Base-by-base conservation (phyloP, 192 early-diverging fungal species). In the Coemansia sp. region DNA sequence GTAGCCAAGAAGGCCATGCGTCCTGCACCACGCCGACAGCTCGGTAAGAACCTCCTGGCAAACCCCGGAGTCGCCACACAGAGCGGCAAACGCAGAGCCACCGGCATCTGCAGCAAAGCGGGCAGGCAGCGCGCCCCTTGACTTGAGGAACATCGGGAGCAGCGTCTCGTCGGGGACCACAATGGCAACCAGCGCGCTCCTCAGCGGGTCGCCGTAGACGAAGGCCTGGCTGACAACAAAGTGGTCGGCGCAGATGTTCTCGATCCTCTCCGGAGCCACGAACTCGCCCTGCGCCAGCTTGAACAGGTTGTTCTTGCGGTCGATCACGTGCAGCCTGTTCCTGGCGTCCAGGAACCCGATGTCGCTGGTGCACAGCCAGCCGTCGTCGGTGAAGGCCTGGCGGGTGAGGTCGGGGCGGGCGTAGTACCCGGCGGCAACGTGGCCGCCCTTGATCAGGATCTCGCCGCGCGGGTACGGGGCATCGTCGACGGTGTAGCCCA, bases 291-390 rank as follows among this genome's bases (percentile, higher is more conserved):
- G 88, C 11, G 87, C 83, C 65, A 93, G 85, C 79, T 94, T 94
- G 77, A 95, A 93, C 52, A 95, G 81, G 43, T 93, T 94, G 79
- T 92, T 94, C 57, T 87, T 89, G 43, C 93, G 86, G 68, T 95
- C 93, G 85, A 97, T 88, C 64, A 97, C 88, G 15, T 81, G 76
- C 52, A 97, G 70, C 13, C 85, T 68, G 8, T 93, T 94, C 42
- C 85, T 77, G 6, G 81, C 75, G 44, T 91, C 90, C 32, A 92
- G 74, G 59, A 81, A 72, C 53, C 91, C 94, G 68, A 97, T 91
- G 68, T 97, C 95, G 19, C 94, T 93, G 3, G 93, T 91, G 54
- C 88, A 85, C 53, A 89, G 74, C 95, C 95, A 98, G 3, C 94
- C 95, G 67, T 96, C 94, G n/a, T 75, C 74, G 59, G 88, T 90